Evolutionary conservation across 2,329 filamentous ascomycete species (phyloP).

Genomic region (Epichloe sp.): DNA sequence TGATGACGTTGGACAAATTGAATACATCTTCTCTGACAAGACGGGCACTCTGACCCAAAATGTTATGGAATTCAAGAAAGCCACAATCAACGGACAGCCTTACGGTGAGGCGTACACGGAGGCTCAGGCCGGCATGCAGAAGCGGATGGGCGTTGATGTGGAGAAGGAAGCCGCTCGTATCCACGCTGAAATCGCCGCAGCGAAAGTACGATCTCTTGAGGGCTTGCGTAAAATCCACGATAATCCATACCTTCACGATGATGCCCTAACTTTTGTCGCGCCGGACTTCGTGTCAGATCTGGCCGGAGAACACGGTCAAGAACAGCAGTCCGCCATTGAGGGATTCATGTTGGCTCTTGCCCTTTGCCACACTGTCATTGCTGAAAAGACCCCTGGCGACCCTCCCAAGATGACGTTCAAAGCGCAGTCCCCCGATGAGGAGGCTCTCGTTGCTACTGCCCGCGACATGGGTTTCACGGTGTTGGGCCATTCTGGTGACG

Average conservation of each 20-base stretch:
- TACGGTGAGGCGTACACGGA: constrained; percentile 98
- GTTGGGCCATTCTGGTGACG: constrained; percentile 64
- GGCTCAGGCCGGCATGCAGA: constrained; percentile 91
- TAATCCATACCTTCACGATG: constrained; percentile 83
- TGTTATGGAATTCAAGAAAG: constrained; percentile 99
- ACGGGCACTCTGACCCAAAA: constrained; percentile 94
- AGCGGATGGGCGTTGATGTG: constrained; percentile 74
- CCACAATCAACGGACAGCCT: constrained; percentile 85
- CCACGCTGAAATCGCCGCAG: constrained; percentile 63
- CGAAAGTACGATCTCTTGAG: constrained; percentile 59
- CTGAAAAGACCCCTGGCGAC: constrained; percentile 80
- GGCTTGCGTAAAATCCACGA: constrained; percentile 65
- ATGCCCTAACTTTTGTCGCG: constrained; percentile 82
- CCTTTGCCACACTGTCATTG: constrained; percentile 93
- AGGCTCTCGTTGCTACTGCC: constrained; percentile 84
- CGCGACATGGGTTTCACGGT: constrained; percentile 93
- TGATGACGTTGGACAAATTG: constrained; percentile 93
- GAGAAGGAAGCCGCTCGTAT: constrained; percentile 65
- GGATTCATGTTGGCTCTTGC: constrained; percentile 91
- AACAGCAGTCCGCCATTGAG: constrained; percentile 66
- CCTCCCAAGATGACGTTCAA: constrained; percentile 88
- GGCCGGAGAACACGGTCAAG: constrained; percentile 58
- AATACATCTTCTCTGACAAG: constrained; percentile 99
- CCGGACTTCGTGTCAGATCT: constrained; percentile 81
- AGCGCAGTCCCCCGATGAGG: constrained; percentile 93